Base-by-base conservation (phyloP, 2,329 filamentous ascomycete species). In the Cladosporium sp. region DNA sequence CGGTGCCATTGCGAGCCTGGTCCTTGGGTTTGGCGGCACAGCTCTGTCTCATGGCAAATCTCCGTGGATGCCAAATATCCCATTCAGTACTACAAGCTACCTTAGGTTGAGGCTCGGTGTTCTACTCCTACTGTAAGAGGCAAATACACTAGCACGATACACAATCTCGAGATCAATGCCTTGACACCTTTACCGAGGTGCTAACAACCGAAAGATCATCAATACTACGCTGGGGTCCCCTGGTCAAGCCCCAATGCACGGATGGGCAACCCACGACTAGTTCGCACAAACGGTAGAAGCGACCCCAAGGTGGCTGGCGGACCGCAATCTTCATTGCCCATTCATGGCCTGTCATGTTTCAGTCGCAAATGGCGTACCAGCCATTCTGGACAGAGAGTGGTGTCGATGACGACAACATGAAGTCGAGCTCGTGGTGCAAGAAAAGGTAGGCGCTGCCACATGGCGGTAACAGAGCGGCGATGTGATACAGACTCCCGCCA, bases 231-330 rank as follows among this genome's bases (percentile, higher is more conserved):
- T n/a, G 25, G 51, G 51, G 30, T 54, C 26, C 51, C 51, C 51
- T 54, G 18, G 51, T 32, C 51, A 54, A 54, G 26, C 30, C 21
- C 51, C 30, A 10, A 32, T n/a, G 51, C 51, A 54, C 51, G 51
- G 51, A 54, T 54, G 51, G 51, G 51, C 51, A 54, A 54, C n/a
- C 25, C 25, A 28, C 51, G n/a, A 21, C 51, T 54, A 54, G 51
- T 23, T 54, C 30, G 51, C 51, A 30, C 18, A 4, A 28, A 32
- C 8, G 51, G 26, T 21, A 54, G 26, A 32, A 54, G 26, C 51
- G n/a, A 54, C 51, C 51, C 51, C 26, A 54, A 54, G 39, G 51
- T 54, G 51, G 51, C 51, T 54, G 26, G 26, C 51, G 51, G 26
- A 11, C n/a, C 26, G 30, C 51, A 32, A 54, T 28, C 51, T 32